These are phyloP conservation scores for Angophora floribunda DNA, from an alignment of 345 rosid genomes.

Conservation along the genomic window DNA sequence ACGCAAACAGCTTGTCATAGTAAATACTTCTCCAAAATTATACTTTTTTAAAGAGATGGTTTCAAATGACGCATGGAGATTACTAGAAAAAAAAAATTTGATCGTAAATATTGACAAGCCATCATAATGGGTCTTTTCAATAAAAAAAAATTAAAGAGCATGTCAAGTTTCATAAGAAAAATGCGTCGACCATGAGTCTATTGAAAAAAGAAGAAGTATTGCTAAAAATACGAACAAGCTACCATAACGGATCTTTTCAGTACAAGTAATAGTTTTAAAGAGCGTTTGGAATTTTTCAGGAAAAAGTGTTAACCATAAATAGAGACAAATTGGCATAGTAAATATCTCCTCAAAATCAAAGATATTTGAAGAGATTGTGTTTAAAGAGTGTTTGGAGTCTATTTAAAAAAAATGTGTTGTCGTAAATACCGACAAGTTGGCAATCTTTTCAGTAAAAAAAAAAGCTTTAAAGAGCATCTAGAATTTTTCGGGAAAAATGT, in stretches of 20 bases:
- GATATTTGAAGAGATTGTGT: background rate
- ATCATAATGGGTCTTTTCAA: background rate
- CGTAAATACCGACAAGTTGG: background rate
- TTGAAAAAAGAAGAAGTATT: no score
- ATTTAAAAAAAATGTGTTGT: fast-evolving
- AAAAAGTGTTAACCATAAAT: background rate
- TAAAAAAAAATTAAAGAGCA: background rate
- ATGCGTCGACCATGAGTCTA: background rate
- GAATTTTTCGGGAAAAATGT: background rate
- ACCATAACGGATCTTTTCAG: no score
- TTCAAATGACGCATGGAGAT: background rate
- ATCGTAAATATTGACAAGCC: background rate
- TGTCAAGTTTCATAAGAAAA: background rate
- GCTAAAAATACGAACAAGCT: background rate
- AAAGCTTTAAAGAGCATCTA: background rate
- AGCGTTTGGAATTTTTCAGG: background rate
- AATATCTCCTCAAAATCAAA: background rate
- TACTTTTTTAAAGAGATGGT: background rate
- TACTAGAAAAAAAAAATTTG: background rate
- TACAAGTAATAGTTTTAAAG: no score
- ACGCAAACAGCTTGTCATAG: fast-evolving
- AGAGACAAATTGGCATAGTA: background rate
- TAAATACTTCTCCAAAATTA: no score
- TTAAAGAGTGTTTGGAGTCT: background rate
- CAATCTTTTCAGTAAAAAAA: background rate